A percentile compares a stretch with the other conserved stretches of the same genome.
phyloP scores from a whole-genome alignment of 768 basidiomycete species.

The Boletus vermiculosoides region DNA sequence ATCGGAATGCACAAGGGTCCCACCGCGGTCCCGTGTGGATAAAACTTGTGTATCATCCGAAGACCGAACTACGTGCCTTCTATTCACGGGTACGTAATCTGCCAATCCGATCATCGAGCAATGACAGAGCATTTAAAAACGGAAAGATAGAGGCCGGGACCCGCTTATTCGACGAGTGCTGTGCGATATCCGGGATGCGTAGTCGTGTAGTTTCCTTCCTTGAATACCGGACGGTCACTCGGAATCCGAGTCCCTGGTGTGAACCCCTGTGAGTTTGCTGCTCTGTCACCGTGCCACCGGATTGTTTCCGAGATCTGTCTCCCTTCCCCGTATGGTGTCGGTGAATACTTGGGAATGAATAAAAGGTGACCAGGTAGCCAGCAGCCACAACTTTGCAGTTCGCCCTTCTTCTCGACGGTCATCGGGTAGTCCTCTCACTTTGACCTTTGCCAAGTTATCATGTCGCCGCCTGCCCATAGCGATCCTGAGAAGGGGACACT shows the following conservation, averaged over 20 bases:
- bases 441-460: conserved; percentile 17
- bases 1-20: conserved; percentile 6
- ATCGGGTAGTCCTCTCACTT: conserved; percentile 16
- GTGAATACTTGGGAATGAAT: conserved; percentile 11
- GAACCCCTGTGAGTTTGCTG: conserved; percentile 11
- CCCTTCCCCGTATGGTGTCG: conserved; percentile 11
- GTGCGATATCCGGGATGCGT: conserved; percentile 3
- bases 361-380: conserved; percentile 18
- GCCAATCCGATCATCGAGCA: neutral
- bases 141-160: conserved; percentile 8
- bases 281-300: conserved; percentile 5
- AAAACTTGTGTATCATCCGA: neutral
- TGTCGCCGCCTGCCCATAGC: conserved; percentile 47
- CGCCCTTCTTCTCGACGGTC: conserved; percentile 7
- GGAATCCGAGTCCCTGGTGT: conserved; percentile 12
- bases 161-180: conserved; percentile 9
- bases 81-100: neutral
- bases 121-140: conserved; percentile 2
- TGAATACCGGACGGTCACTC: conserved; percentile 9
- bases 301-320: conserved; percentile 21
- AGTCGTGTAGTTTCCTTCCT: neutral
- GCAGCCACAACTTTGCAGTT: neutral
- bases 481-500: conserved; percentile 61
- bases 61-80: neutral
- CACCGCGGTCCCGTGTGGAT: neutral